Evolutionary conservation across 2,329 filamentous ascomycete species (phyloP).

Genomic region (Colletotrichum limetticola): DNA sequence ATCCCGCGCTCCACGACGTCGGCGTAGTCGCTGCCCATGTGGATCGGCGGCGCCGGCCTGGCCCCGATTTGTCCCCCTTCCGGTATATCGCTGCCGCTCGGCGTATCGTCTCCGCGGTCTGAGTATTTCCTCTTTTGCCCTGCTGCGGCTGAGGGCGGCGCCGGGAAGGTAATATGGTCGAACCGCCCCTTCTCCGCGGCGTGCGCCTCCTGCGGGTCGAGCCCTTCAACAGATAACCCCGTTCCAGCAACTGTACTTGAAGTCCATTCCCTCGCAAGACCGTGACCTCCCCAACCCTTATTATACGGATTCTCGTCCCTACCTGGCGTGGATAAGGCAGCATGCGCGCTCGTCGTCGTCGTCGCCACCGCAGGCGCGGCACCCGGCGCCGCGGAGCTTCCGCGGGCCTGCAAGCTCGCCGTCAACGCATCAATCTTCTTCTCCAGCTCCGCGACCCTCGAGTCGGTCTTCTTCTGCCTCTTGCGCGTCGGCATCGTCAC

Average conservation of each 20-base stretch:
- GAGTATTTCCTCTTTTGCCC: constrained; percentile 46
- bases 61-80: constrained; percentile 7
- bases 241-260: background rate
- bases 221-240: background rate
- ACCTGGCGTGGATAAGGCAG: background rate
- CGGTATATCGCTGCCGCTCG: background rate
- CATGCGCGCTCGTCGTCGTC: constrained; percentile 38
- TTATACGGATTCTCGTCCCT: constrained; percentile 25
- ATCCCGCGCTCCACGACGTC: constrained; percentile 70
- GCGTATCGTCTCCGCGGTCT: constrained; percentile 36
- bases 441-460: constrained; percentile 87
- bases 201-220: background rate
- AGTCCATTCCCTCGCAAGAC: constrained; percentile 16
- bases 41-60: constrained; percentile 27
- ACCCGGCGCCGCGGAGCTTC: constrained; percentile 31
- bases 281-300: constrained; percentile 23
- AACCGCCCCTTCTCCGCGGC: constrained; percentile 16
- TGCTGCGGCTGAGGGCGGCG: background rate
- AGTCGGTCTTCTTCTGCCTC: constrained; percentile 92
- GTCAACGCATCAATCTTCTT: constrained; percentile 92
- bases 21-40: constrained; percentile 42
- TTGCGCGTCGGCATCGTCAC: constrained; percentile 81
- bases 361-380: constrained; percentile 40
- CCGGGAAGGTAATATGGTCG: background rate
- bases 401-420: constrained; percentile 75